Percentiles rank a stretch among this genome's conserved stretches.
Evolutionary conservation across 768 basidiomycete genomes (phyloP).

Genomic region (Phaffia tasmanica): DNA sequence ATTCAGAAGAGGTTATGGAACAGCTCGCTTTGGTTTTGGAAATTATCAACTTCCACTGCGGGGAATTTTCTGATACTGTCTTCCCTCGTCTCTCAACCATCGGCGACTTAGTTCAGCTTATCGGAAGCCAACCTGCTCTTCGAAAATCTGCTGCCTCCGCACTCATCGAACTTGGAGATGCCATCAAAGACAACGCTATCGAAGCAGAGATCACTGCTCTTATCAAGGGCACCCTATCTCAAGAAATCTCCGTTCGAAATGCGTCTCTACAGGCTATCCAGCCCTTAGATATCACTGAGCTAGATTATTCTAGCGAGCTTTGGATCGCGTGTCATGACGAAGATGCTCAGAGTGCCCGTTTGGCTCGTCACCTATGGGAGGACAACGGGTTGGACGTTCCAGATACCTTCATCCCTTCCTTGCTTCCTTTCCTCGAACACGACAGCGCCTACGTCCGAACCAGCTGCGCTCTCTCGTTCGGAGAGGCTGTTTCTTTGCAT

Average conservation of each 20-base stretch:
- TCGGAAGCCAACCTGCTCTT: conserved; percentile 65
- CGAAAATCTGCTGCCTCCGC: conserved; percentile 72
- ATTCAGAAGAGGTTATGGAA: conserved; percentile 59
- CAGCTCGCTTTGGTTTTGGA: conserved; percentile 57
- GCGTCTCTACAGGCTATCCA: conserved; percentile 80
- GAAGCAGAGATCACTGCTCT: conserved; percentile 55
- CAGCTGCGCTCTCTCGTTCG: conserved; percentile 59
- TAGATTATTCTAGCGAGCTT: conserved; percentile 81
- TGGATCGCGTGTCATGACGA: conserved; percentile 83
- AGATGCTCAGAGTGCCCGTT: conserved; percentile 72
- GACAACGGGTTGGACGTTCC: conserved; percentile 87
- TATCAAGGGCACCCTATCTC: conserved; percentile 61
- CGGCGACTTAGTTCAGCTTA: conserved; percentile 56
- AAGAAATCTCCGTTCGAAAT: conserved; percentile 76
- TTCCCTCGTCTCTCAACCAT: conserved; percentile 68
- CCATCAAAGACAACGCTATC: conserved; percentile 56
- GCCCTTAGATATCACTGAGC: conserved; percentile 88
- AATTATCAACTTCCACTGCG: conserved; percentile 41
- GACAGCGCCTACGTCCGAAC: conserved; percentile 67
- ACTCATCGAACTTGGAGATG: conserved; percentile 67
- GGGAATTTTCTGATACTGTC: conserved; percentile 55
- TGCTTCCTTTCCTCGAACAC: conserved; percentile 63
- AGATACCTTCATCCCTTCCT: conserved; percentile 50
- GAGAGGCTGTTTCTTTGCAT: conserved; percentile 62
- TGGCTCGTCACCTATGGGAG: conserved; percentile 79